Conservation (phyloP, 768 basidiomycete species). For the Neoboletus brunneissimus region DNA sequence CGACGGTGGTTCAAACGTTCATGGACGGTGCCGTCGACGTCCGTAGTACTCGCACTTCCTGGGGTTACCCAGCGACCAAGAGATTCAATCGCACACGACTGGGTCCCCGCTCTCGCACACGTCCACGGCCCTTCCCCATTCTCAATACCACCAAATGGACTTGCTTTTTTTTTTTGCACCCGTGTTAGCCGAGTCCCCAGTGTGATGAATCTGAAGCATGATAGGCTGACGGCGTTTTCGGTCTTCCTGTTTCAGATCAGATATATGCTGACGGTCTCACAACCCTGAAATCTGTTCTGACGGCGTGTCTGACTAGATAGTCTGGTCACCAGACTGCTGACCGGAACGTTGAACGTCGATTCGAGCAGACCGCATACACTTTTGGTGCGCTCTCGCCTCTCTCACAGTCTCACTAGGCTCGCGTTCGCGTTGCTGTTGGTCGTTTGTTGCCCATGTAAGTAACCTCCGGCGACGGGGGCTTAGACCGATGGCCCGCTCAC, state of each 20-base stretch:
- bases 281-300: not conserved
- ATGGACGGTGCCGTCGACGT: not conserved
- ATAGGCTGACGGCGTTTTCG: not conserved
- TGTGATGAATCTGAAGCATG: not conserved
- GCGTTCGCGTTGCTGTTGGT: not conserved
- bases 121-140: not conserved
- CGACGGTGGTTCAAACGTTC: not conserved
- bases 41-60: not conserved
- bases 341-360: not conserved
- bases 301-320: not conserved
- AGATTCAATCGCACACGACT: not conserved
- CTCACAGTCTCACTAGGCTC: not conserved
- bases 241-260: not conserved
- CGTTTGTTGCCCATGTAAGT: not conserved
- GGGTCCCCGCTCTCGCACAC: not conserved
- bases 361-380: no score
- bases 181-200: not conserved
- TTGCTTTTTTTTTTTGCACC: not conserved
- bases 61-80: not conserved
- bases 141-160: not conserved
- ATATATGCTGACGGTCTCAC: not conserved
- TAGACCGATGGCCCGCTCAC: not conserved
- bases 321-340: no score
- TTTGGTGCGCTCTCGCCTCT: not conserved
- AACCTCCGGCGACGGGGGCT: not conserved